Evolutionary conservation across 805 yeast species (phyloP), one percentile per base, ranked within the genome.

Genomic region (Sugiyamaella chiloensis): DNA sequence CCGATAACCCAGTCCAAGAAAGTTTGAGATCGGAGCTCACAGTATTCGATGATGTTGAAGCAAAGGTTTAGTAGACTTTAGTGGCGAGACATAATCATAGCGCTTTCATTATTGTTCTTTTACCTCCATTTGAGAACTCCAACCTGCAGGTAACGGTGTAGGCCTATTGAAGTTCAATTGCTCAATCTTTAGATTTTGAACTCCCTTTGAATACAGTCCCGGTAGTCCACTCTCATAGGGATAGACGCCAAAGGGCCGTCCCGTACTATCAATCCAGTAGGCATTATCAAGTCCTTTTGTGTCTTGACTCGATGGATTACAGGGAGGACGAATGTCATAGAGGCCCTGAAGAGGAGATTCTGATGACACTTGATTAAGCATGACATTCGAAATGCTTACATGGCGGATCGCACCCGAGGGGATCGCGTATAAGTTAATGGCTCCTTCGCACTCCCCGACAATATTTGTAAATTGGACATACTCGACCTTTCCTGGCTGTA

Each of bases 271-370:
- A 8, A 26, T 26, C 29, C 29, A 26, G 11, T 8, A 26, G 7
- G 29, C 29, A 11, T 26, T 26, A 26, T 26, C 11, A 7, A 26
- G 29, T 11, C 29, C 29, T 8, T 11, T 11, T 11, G 29, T 8
- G 9, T 7, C 11, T 11, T 11, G 29, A 7, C 11, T 7, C 9
- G 29, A 8, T 26, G 47, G 47, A 19, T 44, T 44, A 35, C 47
- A 44, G 8, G 47, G 47, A 3, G 47, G 47, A 4, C 47, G 29
- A 16, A 44, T 44, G 26, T 44, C 47, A 34, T 44, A 44, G 34
- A 36, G 14, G 2, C 47, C 47, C 20, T 35, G 42, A 14, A 5
- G 19, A 5, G 27, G n/a, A 5, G 6, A 5, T n/a, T 16, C n/a
- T 23, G 34, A 19, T 8, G 30, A 19, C 4, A 39, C 40, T 16